phyloP scores from a whole-genome alignment of 2,329 filamentous ascomycete genomes.

The Alternaria postmessia region DNA sequence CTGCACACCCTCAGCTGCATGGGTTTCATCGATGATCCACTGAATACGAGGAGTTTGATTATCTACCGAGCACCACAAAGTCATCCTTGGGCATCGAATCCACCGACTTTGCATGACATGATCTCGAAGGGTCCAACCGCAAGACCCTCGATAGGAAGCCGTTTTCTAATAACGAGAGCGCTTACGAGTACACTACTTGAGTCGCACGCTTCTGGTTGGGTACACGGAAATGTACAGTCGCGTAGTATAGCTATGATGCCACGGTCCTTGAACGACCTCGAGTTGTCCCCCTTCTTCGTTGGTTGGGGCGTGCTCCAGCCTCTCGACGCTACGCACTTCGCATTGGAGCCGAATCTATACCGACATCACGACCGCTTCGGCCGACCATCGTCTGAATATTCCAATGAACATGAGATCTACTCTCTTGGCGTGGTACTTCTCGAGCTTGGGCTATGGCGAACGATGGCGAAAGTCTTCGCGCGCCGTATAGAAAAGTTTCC shows the following conservation, averaged over 20 bases:
- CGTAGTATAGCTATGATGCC: slow-evolving; percentile 21
- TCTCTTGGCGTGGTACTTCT: slow-evolving; percentile 63
- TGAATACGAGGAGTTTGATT: slow-evolving; percentile 18
- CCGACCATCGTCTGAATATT: slow-evolving; percentile 54
- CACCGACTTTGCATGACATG: slow-evolving; percentile 17
- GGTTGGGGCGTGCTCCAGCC: slow-evolving; percentile 23
- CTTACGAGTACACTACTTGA: slow-evolving; percentile 19
- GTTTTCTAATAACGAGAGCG: slow-evolving; percentile 18
- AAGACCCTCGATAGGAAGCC: slow-evolving; percentile 12
- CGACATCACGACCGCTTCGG: slow-evolving; percentile 60
- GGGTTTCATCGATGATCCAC: slow-evolving; percentile 25
- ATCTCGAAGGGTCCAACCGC: slow-evolving; percentile 13
- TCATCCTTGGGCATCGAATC: slow-evolving; percentile 22
- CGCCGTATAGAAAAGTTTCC: slow-evolving; percentile 19
- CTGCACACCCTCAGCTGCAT: slow-evolving; percentile 22
- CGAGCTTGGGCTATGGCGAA: slow-evolving; percentile 60
- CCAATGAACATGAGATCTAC: slow-evolving; percentile 62
- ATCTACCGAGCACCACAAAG: slow-evolving; percentile 20
- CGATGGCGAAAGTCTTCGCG: slow-evolving; percentile 21
- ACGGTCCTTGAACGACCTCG: slow-evolving; percentile 12
- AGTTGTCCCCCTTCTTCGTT: slow-evolving; percentile 20
- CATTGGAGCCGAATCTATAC: slow-evolving; percentile 55
- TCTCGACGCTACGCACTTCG: slow-evolving; percentile 4
- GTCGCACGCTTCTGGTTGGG: slow-evolving; percentile 20
- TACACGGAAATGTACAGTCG: slow-evolving; percentile 24